Evolutionary conservation across 768 basidiomycete genomes (phyloP).

Genomic region (Favolaschia claudopus): DNA sequence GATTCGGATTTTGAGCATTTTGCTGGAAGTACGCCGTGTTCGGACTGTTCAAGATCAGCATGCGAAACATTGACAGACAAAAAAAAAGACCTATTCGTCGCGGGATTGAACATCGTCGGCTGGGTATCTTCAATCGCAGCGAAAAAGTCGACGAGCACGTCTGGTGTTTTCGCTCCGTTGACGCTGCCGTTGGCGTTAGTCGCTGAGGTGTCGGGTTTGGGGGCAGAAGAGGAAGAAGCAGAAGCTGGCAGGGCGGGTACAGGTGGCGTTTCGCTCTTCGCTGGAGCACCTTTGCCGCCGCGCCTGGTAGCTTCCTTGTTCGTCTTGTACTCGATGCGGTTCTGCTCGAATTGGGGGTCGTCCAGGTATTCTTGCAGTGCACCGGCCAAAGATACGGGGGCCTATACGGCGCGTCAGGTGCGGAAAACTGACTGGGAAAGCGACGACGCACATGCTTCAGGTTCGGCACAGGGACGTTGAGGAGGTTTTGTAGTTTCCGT

Average conservation of each 20-base stretch:
- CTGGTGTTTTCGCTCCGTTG: constrained; percentile 44
- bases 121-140: constrained; percentile 84
- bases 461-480: constrained; percentile 95
- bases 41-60: constrained; percentile 44
- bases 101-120: constrained; percentile 73
- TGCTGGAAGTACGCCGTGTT: constrained; percentile 61
- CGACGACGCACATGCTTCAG: constrained; percentile 77
- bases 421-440: neutral
- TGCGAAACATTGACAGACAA: constrained; percentile 1
- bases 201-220: constrained; percentile 13
- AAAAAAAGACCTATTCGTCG: constrained; percentile 59
- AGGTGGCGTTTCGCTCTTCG: constrained; percentile 20
- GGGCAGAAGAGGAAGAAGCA: constrained; percentile 21
- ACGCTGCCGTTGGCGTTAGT: constrained; percentile 19
- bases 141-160: constrained; percentile 85
- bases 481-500: constrained; percentile 88
- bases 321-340: constrained; percentile 88
- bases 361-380: constrained; percentile 95
- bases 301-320: constrained; percentile 74
- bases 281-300: constrained; percentile 35
- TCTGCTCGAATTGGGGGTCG: constrained; percentile 97
- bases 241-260: constrained; percentile 28
- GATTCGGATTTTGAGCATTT: constrained; percentile 67
- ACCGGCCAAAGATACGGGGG: constrained; percentile 92
- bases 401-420: constrained; percentile 52